Evolutionary conservation across 495 filamentous ascomycete species (phyloP), one percentile per base, ranked within the genome.

Genomic region (Lasiosphaeriaceae sp.): DNA sequence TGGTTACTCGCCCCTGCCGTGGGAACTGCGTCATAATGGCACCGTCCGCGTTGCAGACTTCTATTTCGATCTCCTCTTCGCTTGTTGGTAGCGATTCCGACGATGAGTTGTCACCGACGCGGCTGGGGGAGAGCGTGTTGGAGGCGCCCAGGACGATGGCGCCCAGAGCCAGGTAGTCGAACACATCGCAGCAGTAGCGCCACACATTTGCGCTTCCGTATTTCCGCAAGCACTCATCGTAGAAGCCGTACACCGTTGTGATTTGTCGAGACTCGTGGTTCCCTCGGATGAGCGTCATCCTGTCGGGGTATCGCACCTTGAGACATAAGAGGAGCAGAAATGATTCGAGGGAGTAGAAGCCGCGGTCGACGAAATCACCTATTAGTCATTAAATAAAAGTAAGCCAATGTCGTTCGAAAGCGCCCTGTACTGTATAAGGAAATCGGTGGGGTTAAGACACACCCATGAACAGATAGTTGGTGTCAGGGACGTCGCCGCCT

Each of bases 181-280:
- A 98, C 2, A 97, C 90, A 70, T 98, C 94, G 73, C 94, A 97
- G 77, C 94, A 98, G 69, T 98, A 96, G 49, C 92, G 83, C 94
- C 94, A 98, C 1, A 98, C 94, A 60, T 97, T 98, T 17, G 94
- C 94, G 70, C 83, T 94, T 51, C 94, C 94, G 67, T 98, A 98
- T 74, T 98, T 98, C 41, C 95, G 87, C 50, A 97, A 79, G 65
- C 94, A 98, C 69, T 98, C 94, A 65, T 98, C 94, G 76, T 98
- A 98, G 78, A 98, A 98, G 47, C 94, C 94, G 70, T 98, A 98
- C 26, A 98, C 94, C 5, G 89, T 95, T 20, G 94, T 98, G 67
- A 98, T 98, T 67, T 98, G 94, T 37, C 94, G 83, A 11, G 92
- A 96, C 69, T 98, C 94, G 76, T 98, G 94, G 67, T 98, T 98